Conservation (phyloP, 345 rosid species). For the Draba incana region DNA sequence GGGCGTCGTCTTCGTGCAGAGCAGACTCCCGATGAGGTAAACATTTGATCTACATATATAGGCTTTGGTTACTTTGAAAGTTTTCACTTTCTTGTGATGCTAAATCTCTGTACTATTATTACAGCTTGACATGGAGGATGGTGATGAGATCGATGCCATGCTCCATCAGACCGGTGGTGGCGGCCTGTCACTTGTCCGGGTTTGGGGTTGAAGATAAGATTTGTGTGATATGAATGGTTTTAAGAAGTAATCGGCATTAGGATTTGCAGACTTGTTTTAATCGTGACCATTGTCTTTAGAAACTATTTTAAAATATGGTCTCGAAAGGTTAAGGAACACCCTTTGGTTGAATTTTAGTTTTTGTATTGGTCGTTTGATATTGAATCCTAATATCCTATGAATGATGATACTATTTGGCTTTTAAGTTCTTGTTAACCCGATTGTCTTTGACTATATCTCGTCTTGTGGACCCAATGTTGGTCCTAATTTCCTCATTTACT, state of each 20-base stretch:
- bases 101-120: background rate
- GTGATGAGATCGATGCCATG: slow-evolving; percentile 91
- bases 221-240: slow-evolving; percentile 37
- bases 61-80: background rate
- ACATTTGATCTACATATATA: background rate
- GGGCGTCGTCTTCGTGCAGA: slow-evolving; percentile 84
- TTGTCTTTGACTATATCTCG: background rate
- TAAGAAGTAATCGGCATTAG: slow-evolving; percentile 28
- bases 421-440: background rate
- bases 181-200: background rate
- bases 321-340: slow-evolving; percentile 2
- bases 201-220: slow-evolving; percentile 21
- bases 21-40: slow-evolving; percentile 89
- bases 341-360: background rate
- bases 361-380: slow-evolving; percentile 19
- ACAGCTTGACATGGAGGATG: slow-evolving; percentile 89
- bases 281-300: slow-evolving; percentile 29
- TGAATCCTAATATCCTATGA: background rate
- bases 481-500: no score
- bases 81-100: background rate
- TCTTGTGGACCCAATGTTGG: no score
- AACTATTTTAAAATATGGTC: slow-evolving; percentile 29
- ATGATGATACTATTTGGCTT: background rate
- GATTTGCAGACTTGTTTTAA: slow-evolving; percentile 32
- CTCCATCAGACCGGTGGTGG: slow-evolving; percentile 77